Evolutionary conservation across 345 rosid genomes (phyloP).

Genomic region (thale cress (Arabidopsis thaliana)): DNA sequence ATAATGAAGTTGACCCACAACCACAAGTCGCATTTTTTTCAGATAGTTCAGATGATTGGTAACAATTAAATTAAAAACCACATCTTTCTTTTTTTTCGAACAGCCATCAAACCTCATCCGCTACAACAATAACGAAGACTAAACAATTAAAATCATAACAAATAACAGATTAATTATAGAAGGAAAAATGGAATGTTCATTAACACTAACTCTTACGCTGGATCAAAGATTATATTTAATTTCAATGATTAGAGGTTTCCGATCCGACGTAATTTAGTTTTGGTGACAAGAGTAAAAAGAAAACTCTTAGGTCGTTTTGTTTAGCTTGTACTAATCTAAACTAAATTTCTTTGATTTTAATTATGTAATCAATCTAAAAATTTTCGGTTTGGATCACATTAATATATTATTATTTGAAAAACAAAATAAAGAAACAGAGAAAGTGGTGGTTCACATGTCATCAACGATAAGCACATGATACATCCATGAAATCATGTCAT

Average conservation of each 20-base stretch:
- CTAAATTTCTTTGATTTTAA: too few species aligned
- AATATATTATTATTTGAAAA: too few species aligned
- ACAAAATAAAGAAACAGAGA: background rate
- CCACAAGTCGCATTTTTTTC: conserved; percentile 29
- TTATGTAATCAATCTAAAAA: too few species aligned
- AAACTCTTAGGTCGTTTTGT: too few species aligned
- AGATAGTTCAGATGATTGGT: conserved; percentile 38
- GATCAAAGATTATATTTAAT: too few species aligned
- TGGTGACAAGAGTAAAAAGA: too few species aligned
- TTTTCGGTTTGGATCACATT: too few species aligned
- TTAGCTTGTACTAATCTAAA: too few species aligned
- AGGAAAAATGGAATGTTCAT: background rate
- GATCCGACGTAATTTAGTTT: too few species aligned
- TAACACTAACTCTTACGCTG: too few species aligned
- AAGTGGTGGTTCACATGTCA: conserved; percentile 46
- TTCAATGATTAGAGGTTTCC: too few species aligned
- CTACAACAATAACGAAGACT: background rate
- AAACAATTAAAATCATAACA: conserved; percentile 1
- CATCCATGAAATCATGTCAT: conserved; percentile 38
- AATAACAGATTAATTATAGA: background rate
- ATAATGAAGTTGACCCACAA: conserved; percentile 25
- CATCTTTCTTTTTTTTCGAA: background rate
- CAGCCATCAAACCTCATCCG: conserved; percentile 17
- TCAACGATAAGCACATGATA: conserved; percentile 37
- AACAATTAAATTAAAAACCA: conserved; percentile 20